A percentile compares a stretch with the other conserved stretches of the same genome.
phyloP scores from a whole-genome alignment of 495 filamentous ascomycete species.

The Hyaloscypha finlandica region DNA sequence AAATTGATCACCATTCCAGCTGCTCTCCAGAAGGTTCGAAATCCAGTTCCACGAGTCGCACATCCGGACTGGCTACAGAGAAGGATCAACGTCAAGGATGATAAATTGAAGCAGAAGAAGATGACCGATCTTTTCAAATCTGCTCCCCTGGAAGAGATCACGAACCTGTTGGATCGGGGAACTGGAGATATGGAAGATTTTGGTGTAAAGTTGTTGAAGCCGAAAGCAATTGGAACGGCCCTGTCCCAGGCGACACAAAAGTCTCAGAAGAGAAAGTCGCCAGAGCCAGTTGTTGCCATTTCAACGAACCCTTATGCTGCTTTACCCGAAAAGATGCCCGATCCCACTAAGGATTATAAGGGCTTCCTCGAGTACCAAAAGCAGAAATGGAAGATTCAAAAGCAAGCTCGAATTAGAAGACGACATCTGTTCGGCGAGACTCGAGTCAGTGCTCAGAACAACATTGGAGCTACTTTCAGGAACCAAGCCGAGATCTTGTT shows the following conservation, averaged over 20 bases:
- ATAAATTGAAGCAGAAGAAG: slow-evolving; percentile 97
- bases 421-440: slow-evolving; percentile 90
- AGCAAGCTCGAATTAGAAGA: slow-evolving; percentile 82
- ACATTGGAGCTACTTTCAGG: slow-evolving; percentile 84
- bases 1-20: slow-evolving; percentile 99
- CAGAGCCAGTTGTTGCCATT: slow-evolving; percentile 56
- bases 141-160: slow-evolving; percentile 70
- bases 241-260: slow-evolving; percentile 53
- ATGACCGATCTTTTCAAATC: slow-evolving; percentile 94
- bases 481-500: slow-evolving; percentile 89
- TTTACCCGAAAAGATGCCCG: slow-evolving; percentile 84
- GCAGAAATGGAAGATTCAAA: slow-evolving; percentile 98
- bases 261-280: slow-evolving; percentile 82
- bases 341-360: slow-evolving; percentile 81
- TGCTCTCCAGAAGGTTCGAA: slow-evolving; percentile 89
- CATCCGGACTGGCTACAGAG: slow-evolving; percentile 97
- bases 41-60: slow-evolving; percentile 88
- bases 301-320: slow-evolving; percentile 78
- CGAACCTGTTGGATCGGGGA: slow-evolving; percentile 61
- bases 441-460: slow-evolving; percentile 66
- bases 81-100: slow-evolving; percentile 90
- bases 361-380: slow-evolving; percentile 96
- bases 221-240: slow-evolving; percentile 65
- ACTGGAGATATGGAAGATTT: slow-evolving; percentile 86
- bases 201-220: slow-evolving; percentile 62